Percentiles rank a stretch among this genome's conserved stretches.
Conservation (phyloP, 164 flowering plant species). For the Piper betle region DNA sequence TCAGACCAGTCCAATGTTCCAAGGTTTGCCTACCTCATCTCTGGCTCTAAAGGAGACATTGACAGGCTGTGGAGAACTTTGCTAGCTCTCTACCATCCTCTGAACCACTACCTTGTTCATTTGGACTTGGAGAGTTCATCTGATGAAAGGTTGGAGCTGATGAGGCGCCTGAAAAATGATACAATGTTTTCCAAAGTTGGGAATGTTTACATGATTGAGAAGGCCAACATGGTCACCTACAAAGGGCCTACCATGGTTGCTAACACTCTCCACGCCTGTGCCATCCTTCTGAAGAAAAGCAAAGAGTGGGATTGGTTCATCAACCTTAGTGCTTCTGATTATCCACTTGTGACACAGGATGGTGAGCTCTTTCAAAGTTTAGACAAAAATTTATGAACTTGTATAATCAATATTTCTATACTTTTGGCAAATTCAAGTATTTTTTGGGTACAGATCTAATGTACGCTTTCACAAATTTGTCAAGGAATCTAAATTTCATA, state of each 20-base stretch:
- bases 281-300: constrained; percentile 63
- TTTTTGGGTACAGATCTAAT: constrained; percentile 60
- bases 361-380: constrained; percentile 31
- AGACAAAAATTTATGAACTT: no score
- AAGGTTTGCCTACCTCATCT: constrained; percentile 72
- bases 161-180: constrained; percentile 47
- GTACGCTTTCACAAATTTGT: constrained; percentile 34
- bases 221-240: constrained; percentile 90
- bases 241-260: constrained; percentile 95
- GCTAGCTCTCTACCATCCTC: constrained; percentile 70
- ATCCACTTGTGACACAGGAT: constrained; percentile 97
- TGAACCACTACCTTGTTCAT: constrained; percentile 80
- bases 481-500: constrained; percentile 10
- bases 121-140: constrained; percentile 68
- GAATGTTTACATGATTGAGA: constrained; percentile 66
- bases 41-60: constrained; percentile 96
- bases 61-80: constrained; percentile 91
- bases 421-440: no score
- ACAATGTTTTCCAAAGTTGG: constrained; percentile 51
- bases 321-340: constrained; percentile 80
- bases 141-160: constrained; percentile 74
- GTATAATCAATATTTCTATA: no score
- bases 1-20: constrained; percentile 30
- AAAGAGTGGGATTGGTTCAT: constrained; percentile 40
- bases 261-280: constrained; percentile 89